Evolutionary conservation across 257 asterid genomes (phyloP).

Genomic region (Henckelia pumila): DNA sequence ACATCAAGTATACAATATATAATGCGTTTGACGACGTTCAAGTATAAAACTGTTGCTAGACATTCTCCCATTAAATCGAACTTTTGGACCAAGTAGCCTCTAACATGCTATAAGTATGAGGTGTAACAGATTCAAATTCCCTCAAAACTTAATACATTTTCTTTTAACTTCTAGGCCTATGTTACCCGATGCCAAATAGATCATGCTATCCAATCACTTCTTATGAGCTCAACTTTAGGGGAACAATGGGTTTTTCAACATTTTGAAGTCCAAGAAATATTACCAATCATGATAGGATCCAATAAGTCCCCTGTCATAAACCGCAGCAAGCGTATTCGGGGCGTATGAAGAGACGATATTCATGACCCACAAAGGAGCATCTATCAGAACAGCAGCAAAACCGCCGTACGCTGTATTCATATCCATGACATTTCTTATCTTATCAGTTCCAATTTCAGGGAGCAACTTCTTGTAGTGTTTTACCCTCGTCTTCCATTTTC

Average conservation of each 20-base stretch:
- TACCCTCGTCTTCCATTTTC: constrained; percentile 38
- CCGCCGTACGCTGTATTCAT: constrained; percentile 50
- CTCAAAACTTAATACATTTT: background rate
- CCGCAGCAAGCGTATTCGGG: constrained; percentile 38
- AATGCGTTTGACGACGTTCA: background rate
- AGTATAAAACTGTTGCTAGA: background rate
- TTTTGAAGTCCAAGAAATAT: background rate
- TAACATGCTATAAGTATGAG: background rate
- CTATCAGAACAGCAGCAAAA: constrained; percentile 42
- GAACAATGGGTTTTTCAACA: background rate
- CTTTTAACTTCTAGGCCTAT: no score
- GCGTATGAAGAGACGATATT: constrained; percentile 48
- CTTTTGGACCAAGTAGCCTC: background rate
- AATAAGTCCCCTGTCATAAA: constrained; percentile 49
- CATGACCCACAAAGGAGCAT: constrained; percentile 50
- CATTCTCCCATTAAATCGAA: background rate
- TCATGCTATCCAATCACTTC: no score
- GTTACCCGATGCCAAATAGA: no score
- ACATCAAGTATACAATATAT: no score
- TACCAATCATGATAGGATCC: constrained; percentile 55
- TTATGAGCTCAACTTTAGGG: no score
- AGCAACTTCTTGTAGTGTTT: constrained; percentile 45
- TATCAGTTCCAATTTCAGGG: constrained; percentile 40
- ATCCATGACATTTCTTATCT: constrained; percentile 50
- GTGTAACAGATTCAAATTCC: background rate